Evolutionary conservation across 225 moss, liverwort and hornwort species (phyloP), one percentile per base, ranked within the genome.

Genomic region (Physcomitrium patens): DNA sequence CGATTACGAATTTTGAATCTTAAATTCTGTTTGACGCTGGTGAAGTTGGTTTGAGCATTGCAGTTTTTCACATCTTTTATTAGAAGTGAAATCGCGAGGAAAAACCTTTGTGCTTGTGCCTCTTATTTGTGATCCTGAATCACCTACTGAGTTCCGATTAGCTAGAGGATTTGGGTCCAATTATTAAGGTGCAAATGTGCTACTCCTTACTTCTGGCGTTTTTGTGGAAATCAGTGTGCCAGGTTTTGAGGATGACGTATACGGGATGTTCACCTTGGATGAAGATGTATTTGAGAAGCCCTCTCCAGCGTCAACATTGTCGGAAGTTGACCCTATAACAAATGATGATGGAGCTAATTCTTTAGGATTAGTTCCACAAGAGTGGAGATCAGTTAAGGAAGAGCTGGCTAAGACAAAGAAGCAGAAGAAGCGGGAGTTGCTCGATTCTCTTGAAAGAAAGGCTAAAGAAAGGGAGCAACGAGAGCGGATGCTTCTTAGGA

Each of bases 381-480:
- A 94, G 70, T 96, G 96, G 96, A 87, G 65, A 64, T 65, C 81
- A 9, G 60, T 92, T 56, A 92, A 94, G 75, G 69, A 87, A 70
- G 89, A 96, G 62, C 70, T 87, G 53, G 28, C 64, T 8, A 90
- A 84, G 81, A 82, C 85, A 27, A 96, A 96, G 78, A 89, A 83
- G 75, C 88, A 96, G 80, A 84, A 72, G 77, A 93, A 88, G 66
- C 74, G 83, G 46, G 96, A 96, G 78, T 70, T 71, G 41, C 72
- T 90, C 3, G 89, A 84, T 47, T 83, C 84, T 66, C 87, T 85
- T 57, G 73, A 85, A 0, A 86, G 79, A 43, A 81, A 89, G 80
- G 90, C 93, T 22, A 86, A 77, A 67, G 77, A 78, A 64, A 86
- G 78, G 76, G 81, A 86, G 20, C 49, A 59, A 67, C 89, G 86